Evolutionary conservation across 805 yeast species (phyloP).

Genomic region (Kazachstania martiniae): DNA sequence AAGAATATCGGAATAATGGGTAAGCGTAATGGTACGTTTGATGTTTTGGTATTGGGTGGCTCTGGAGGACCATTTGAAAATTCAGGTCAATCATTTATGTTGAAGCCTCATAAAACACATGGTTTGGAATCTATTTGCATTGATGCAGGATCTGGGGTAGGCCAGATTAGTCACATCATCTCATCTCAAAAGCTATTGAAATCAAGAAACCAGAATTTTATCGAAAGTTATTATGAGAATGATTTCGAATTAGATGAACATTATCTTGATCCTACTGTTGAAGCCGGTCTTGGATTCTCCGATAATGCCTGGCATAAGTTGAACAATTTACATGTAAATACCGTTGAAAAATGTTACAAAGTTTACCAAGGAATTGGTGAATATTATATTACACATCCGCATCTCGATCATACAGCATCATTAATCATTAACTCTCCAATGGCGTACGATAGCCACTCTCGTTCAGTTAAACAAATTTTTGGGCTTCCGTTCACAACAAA

Average conservation of each 20-base stretch:
- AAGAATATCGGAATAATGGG: conserved; percentile 3
- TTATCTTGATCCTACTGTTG: conserved; percentile 8
- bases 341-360: conserved; percentile 24
- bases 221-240: conserved; percentile 16
- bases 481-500: conserved; percentile 45
- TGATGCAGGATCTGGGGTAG: conserved; percentile 74
- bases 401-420: conserved; percentile 68
- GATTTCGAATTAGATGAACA: conserved; percentile 13
- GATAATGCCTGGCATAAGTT: conserved; percentile 6
- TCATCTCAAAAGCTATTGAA: background rate
- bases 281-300: conserved; percentile 17
- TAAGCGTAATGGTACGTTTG: no score
- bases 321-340: conserved; percentile 6
- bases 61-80: conserved; percentile 81
- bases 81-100: conserved; percentile 52
- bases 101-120: conserved; percentile 39
- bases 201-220: conserved; percentile 1
- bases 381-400: conserved; percentile 68
- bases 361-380: conserved; percentile 31
- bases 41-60: conserved; percentile 60
- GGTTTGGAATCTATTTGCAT: conserved; percentile 39
- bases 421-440: conserved; percentile 62
- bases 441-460: conserved; percentile 12
- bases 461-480: conserved; percentile 36
- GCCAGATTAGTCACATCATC: conserved; percentile 32